These are phyloP conservation scores for Epichloe gansuensis DNA, from an alignment of 2,329 filamentous ascomycete species.

Conservation along the genomic window DNA sequence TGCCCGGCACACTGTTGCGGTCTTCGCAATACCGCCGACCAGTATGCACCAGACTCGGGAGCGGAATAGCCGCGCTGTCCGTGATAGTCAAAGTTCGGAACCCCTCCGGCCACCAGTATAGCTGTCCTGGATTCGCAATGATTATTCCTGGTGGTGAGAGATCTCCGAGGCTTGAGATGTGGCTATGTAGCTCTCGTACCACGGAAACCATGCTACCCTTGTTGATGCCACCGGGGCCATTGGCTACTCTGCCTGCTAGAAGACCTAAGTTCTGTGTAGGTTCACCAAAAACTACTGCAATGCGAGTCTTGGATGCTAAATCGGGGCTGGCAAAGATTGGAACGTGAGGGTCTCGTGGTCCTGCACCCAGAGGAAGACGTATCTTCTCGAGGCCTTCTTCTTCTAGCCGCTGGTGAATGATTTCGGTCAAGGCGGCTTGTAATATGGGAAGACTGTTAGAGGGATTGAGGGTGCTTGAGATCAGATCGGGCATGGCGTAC, in stretches of 20 bases:
- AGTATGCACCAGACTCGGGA: constrained; percentile 48
- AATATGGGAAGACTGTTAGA: background rate
- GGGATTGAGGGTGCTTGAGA: background rate
- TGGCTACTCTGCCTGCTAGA: constrained; percentile 55
- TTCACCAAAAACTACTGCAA: constrained; percentile 67
- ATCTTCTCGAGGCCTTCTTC: constrained; percentile 45
- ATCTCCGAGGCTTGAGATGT: constrained; percentile 22
- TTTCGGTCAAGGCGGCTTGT: constrained; percentile 47
- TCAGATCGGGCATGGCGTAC: constrained; percentile 29
- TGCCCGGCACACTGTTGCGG: constrained; percentile 50
- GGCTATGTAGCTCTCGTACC: constrained; percentile 31
- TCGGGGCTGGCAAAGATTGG: constrained; percentile 43
- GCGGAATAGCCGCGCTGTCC: constrained; percentile 45
- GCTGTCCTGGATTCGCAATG: constrained; percentile 65
- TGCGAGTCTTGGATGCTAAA: constrained; percentile 18
- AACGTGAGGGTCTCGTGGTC: constrained; percentile 41
- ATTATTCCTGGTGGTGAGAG: constrained; percentile 45
- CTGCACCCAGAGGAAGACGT: constrained; percentile 45
- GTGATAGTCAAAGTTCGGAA: constrained; percentile 44
- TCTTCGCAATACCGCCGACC: constrained; percentile 36
- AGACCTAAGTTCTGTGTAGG: constrained; percentile 59
- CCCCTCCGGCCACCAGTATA: constrained; percentile 59
- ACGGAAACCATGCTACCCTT: constrained; percentile 59
- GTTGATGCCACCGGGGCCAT: constrained; percentile 51
- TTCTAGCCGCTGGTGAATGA: constrained; percentile 50